Evolutionary conservation across 305 asterid species (phyloP).

Genomic region (Solanum hybrid): DNA sequence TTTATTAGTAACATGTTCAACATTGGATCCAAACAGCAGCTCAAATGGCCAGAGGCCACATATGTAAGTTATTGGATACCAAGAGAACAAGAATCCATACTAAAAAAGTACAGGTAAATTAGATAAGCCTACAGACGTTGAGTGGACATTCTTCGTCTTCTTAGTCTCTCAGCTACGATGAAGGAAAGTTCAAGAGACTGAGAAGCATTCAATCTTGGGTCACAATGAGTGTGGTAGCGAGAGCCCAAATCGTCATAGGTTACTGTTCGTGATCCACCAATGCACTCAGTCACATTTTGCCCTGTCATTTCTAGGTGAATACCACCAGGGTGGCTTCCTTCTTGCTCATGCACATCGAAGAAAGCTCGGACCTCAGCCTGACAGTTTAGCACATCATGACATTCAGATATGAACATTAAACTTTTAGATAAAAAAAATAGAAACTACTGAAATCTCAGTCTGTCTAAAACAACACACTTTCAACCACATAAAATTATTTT

Average conservation of each 20-base stretch:
- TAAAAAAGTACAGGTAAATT: neutral
- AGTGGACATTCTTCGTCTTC: conserved; percentile 31
- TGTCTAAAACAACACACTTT: neutral
- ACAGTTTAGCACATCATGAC: neutral
- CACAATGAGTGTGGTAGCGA: conserved; percentile 52
- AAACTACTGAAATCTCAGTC: neutral
- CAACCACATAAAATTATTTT: neutral
- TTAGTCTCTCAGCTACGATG: conserved; percentile 31
- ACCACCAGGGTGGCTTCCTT: conserved; percentile 55
- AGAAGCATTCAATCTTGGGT: conserved; percentile 45
- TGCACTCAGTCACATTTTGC: conserved; percentile 48
- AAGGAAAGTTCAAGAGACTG: conserved; percentile 48
- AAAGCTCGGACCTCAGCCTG: conserved; percentile 52
- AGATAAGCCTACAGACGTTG: conserved; percentile 13
- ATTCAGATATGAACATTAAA: neutral
- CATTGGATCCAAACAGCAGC: neutral
- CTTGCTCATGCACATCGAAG: conserved; percentile 54
- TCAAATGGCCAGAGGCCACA: neutral
- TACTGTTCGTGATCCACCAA: conserved; percentile 45
- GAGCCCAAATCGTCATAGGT: conserved; percentile 43
- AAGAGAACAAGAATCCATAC: neutral
- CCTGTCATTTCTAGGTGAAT: conserved; percentile 52
- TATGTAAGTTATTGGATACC: neutral
- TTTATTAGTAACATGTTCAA: neutral
- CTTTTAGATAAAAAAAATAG: neutral